These are phyloP conservation scores for Xerocomus spinulosus DNA, from an alignment of 768 basidiomycete genomes.

Conservation along the genomic window DNA sequence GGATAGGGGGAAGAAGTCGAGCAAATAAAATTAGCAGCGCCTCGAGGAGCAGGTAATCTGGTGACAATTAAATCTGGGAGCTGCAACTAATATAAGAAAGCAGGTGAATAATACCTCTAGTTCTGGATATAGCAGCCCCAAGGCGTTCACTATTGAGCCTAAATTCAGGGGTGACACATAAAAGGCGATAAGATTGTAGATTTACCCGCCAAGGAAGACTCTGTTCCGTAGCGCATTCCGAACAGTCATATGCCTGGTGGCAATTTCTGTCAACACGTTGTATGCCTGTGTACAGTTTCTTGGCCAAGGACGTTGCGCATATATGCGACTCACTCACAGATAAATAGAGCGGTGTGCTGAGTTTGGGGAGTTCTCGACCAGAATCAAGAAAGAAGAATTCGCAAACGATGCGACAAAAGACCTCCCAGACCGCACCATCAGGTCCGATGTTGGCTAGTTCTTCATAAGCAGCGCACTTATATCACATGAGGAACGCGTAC, in stretches of 20 bases:
- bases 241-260: conserved; percentile 38
- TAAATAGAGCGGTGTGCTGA: conserved; percentile 24
- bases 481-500: conserved; percentile 12
- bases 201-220: conserved; percentile 47
- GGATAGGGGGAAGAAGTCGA: conserved; percentile 46
- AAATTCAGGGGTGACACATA: not conserved
- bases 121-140: conserved; percentile 45
- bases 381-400: conserved; percentile 34
- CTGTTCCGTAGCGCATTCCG: conserved; percentile 43
- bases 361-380: conserved; percentile 12
- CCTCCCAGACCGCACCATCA: conserved; percentile 26
- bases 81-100: not conserved
- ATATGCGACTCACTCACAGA: conserved; percentile 25
- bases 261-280: conserved; percentile 47
- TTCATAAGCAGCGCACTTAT: not conserved
- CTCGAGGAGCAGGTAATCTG: conserved; percentile 57
- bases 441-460: conserved; percentile 12
- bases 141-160: conserved; percentile 37
- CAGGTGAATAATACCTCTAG: conserved; percentile 38
- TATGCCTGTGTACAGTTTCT: conserved; percentile 42
- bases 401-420: conserved; percentile 31
- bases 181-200: not conserved
- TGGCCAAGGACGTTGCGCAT: conserved; percentile 23
- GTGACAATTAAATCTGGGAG: not conserved
- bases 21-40: conserved; percentile 54